phyloP scores from a whole-genome alignment of 805 yeast genomes.

The Spathaspora gorwiae region DNA sequence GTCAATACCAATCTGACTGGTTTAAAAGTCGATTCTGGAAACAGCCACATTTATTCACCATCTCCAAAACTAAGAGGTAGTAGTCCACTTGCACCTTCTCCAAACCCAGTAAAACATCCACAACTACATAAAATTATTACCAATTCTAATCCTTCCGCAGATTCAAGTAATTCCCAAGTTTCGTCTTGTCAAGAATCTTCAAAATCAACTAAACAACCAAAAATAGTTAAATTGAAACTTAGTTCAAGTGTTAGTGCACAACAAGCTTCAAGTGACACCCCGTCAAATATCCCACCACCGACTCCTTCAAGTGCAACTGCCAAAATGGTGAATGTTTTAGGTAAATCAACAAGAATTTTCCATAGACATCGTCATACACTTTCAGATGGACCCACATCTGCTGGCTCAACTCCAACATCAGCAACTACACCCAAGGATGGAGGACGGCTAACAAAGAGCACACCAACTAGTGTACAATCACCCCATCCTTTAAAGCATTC shows the following conservation, averaged over 20 bases:
- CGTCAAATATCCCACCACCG: background rate
- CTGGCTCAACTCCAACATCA: background rate
- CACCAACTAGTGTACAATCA: constrained; percentile 10
- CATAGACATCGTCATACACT: constrained; percentile 14
- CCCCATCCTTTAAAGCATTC: constrained; percentile 21
- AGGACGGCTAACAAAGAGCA: background rate
- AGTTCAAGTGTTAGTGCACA: background rate
- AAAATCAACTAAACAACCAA: background rate
- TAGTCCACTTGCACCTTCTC: background rate
- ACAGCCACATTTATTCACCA: background rate
- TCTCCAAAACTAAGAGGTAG: background rate
- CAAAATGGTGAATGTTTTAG: constrained; percentile 19
- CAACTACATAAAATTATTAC: background rate
- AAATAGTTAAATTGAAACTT: background rate
- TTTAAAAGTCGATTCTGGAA: background rate
- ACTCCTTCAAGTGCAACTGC: constrained; percentile 4
- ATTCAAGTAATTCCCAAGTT: background rate
- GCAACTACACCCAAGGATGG: background rate
- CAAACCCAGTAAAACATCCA: background rate
- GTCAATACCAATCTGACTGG: background rate
- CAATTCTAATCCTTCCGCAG: background rate
- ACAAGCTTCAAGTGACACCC: background rate
- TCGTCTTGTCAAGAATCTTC: background rate
- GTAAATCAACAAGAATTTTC: constrained; percentile 24
- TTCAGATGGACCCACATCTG: background rate